phyloP scores from a whole-genome alignment of 768 basidiomycete genomes.

The Tricholoma furcatifolium region DNA sequence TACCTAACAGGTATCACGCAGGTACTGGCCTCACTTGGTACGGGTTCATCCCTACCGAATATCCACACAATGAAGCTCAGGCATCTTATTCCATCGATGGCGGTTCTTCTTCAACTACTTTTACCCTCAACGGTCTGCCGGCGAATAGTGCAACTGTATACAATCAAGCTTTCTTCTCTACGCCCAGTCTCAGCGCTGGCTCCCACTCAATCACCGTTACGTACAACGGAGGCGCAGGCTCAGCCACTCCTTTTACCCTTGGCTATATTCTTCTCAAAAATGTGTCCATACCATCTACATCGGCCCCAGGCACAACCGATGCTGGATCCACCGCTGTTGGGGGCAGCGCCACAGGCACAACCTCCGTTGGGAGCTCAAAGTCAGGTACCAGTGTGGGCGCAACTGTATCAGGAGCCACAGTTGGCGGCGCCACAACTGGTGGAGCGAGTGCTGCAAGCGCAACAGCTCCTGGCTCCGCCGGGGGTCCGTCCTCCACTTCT shows the following conservation, averaged over 20 bases:
- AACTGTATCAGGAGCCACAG: background rate
- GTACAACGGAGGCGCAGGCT: constrained; percentile 1
- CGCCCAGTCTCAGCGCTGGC: background rate
- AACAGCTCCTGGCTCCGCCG: background rate
- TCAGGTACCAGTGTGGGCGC: too few relatives aligned
- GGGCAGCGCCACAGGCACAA: too few relatives aligned
- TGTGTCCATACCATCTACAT: background rate
- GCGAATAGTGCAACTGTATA: background rate
- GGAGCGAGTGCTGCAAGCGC: background rate
- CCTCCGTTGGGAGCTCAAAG: too few relatives aligned
- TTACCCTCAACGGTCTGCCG: constrained; percentile 1
- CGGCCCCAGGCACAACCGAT: background rate
- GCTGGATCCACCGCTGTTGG: too few relatives aligned
- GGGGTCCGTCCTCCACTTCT: background rate
- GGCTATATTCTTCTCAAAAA: constrained; percentile 7
- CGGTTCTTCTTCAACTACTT: background rate
- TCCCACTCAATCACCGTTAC: constrained; percentile 7
- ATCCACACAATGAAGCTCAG: background rate
- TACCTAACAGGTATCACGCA: background rate
- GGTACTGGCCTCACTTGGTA: constrained; percentile 10
- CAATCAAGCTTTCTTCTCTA: constrained; percentile 6
- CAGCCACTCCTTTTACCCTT: constrained; percentile 6
- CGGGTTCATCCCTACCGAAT: constrained; percentile 5
- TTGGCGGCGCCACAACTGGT: background rate
- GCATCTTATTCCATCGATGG: constrained; percentile 1